Base-by-base conservation (phyloP, 2,329 filamentous ascomycete species). In the Pseudocercospora ulei region DNA sequence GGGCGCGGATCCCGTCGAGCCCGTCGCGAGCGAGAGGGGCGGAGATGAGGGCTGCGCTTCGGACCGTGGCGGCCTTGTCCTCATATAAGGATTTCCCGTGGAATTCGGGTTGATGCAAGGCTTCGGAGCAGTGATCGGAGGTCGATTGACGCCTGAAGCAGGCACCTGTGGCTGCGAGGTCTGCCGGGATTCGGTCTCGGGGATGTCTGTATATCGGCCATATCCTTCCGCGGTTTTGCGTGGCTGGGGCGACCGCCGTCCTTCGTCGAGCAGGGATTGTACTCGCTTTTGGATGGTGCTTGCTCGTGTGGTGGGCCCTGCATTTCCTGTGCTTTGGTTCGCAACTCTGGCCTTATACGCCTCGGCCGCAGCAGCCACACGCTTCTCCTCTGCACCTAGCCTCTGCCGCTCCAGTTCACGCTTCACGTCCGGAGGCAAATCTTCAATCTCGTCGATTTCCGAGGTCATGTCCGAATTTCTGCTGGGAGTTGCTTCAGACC, bases 281-380 rank as follows among this genome's bases (percentile, higher is more conserved):
- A 98, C 84, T 48, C 88, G 80, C 56, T 83, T 86, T 59, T 96
- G 86, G 52, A 98, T 98, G 16, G 80, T 82, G n/a, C 78, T 74
- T 11, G 86, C 85, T 26, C 78, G 70, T 8, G 75, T 75, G 63
- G 31, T 71, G 68, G n/a, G 69, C 72, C 60, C 69, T 5, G 35
- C 63, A 27, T 66, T 68, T 12, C 67, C 63, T 23, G 65, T 62
- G n/a, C 71, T 73, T 37, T 74, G 69, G 35, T 76, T 72, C 1
- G 80, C 75, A 24, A 94, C 65, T 13, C 81, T 76, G 52, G 78
- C 77, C 20, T 82, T 76, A 60, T 96, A 94, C 61, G 93, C 87
- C 1, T 83, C 86, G 11, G 85, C 86, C 0, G 87, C 90, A 12
- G 80, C 80, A 30, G 84, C 85, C 1, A 98, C 90, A 2, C 90